phyloP scores from a whole-genome alignment of 2,329 filamentous ascomycete species.

The Colletotrichum karsti region DNA sequence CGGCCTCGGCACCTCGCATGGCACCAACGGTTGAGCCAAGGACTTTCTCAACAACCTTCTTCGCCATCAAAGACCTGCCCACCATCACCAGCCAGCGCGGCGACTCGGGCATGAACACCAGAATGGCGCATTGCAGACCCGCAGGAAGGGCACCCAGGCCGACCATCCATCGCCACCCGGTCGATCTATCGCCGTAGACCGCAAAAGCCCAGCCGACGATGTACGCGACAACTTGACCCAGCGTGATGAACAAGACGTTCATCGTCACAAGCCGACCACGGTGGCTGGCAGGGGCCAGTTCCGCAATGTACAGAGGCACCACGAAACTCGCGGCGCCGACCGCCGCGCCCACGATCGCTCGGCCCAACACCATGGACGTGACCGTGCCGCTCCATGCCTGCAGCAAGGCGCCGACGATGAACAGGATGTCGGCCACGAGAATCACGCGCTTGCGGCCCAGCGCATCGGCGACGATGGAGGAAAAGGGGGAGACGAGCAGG shows the following conservation, averaged over 20 bases:
- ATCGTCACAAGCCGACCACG: constrained; percentile 85
- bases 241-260: constrained; percentile 83
- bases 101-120: constrained; percentile 84
- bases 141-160: constrained; percentile 85
- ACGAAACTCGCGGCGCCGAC: constrained; percentile 84
- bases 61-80: constrained; percentile 69
- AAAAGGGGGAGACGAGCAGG: constrained; percentile 69
- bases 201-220: constrained; percentile 81
- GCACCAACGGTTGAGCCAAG: constrained; percentile 61
- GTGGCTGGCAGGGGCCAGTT: constrained; percentile 80
- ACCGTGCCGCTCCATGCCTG: constrained; percentile 71
- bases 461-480: constrained; percentile 69
- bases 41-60: constrained; percentile 70
- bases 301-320: constrained; percentile 87
- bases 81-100: constrained; percentile 86
- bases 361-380: constrained; percentile 70
- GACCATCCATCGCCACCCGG: constrained; percentile 92
- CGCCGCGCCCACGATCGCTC: constrained; percentile 75
- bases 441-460: constrained; percentile 71
- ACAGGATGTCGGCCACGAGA: constrained; percentile 71
- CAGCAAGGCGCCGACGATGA: constrained; percentile 71
- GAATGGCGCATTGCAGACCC: constrained; percentile 71
- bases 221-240: constrained; percentile 91
- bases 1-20: constrained; percentile 59
- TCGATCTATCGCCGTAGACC: constrained; percentile 55